Evolutionary conservation across 2,329 filamentous ascomycete genomes (phyloP).

Genomic region (Leptographium procerum): DNA sequence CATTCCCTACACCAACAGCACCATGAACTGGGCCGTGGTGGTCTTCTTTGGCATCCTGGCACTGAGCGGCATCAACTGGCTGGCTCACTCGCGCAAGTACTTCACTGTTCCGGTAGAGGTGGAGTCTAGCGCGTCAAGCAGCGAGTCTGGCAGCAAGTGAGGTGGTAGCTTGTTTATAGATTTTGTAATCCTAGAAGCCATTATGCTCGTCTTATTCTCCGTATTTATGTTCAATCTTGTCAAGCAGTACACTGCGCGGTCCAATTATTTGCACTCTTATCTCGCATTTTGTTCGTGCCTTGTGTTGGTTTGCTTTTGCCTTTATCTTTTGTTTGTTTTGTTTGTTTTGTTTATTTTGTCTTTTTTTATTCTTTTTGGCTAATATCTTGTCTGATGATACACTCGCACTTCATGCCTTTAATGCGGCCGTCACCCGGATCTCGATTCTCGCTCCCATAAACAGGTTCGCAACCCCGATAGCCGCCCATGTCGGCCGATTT

Average conservation of each 20-base stretch:
- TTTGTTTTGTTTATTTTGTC: background rate
- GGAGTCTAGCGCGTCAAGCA: background rate
- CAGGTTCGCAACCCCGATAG: background rate
- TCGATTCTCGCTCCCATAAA: background rate
- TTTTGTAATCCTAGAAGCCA: too few relatives aligned
- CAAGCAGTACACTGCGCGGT: too few relatives aligned
- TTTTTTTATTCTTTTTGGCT: background rate
- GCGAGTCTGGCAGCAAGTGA: background rate
- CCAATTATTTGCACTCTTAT: too few relatives aligned
- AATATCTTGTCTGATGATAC: too few relatives aligned
- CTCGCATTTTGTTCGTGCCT: too few relatives aligned
- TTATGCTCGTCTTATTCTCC: too few relatives aligned
- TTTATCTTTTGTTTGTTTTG: too few relatives aligned
- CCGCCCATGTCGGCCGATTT: constrained; percentile 1
- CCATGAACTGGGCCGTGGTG: constrained; percentile 5
- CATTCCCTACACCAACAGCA: background rate
- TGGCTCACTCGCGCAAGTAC: background rate
- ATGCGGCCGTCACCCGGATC: background rate
- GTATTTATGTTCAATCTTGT: too few relatives aligned
- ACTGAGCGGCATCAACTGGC: constrained; percentile 1
- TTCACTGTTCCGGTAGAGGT: background rate
- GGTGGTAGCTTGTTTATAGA: background rate
- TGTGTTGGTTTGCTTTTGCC: too few relatives aligned
- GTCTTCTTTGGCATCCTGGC: background rate
- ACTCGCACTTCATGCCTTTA: background rate